Conservation (phyloP, 352 stramenopile species). For the Pythium vanterpoolii region DNA sequence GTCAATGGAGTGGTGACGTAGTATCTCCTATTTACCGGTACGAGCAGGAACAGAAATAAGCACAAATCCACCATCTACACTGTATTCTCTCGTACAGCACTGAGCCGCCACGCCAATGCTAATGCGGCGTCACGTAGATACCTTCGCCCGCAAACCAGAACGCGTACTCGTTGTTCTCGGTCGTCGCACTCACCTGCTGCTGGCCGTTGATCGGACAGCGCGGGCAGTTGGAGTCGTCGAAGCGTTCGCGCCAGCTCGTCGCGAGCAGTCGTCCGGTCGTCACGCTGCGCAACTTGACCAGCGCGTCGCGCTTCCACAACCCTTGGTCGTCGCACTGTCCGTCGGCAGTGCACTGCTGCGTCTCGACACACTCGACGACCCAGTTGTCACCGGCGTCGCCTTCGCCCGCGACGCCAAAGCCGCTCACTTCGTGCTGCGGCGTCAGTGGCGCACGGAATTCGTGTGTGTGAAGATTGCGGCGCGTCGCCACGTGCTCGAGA, state of each 20-base stretch:
- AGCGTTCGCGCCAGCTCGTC: constrained; percentile 47
- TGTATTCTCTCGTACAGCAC: no score
- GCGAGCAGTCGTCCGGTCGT: constrained; percentile 48
- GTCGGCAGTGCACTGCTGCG: constrained; percentile 61
- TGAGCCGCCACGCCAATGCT: background rate
- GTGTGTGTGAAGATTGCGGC: constrained; percentile 81
- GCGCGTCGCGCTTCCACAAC: constrained; percentile 70
- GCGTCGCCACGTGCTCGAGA: constrained; percentile 71
- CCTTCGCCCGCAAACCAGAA: constrained; percentile 81
- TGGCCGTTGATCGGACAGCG: constrained; percentile 83
- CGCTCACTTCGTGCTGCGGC: constrained; percentile 66
- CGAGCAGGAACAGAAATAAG: background rate
- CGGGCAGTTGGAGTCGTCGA: constrained; percentile 80
- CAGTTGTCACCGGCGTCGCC: constrained; percentile 69
- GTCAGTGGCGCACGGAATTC: constrained; percentile 66
- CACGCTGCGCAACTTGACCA: constrained; percentile 65
- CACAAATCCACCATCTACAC: background rate
- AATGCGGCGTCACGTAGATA: constrained; percentile 61
- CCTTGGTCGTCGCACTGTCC: constrained; percentile 70
- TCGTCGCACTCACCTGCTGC: constrained; percentile 72
- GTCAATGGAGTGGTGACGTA: background rate
- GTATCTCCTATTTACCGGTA: constrained; percentile 10
- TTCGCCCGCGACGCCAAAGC: constrained; percentile 76
- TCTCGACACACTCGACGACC: constrained; percentile 74
- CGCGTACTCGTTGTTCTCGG: constrained; percentile 44